Conservation (phyloP, 2,329 filamentous ascomycete species). For the Eurotiales sp. region DNA sequence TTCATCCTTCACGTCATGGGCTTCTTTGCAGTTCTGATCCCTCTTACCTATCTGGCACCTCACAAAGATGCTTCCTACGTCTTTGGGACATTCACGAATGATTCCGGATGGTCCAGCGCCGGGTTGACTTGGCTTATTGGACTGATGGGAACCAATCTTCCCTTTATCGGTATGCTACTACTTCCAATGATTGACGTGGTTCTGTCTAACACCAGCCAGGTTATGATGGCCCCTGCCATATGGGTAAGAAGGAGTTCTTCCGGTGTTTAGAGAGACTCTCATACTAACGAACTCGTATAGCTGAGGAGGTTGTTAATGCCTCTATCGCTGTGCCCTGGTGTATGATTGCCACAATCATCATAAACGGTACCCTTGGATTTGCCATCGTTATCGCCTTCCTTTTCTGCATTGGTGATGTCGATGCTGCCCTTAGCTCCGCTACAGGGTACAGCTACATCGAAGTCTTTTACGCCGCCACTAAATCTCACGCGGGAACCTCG, state of each 20-base stretch:
- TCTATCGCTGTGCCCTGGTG: conserved; percentile 31
- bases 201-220: not conserved
- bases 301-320: conserved; percentile 38
- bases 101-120: conserved; percentile 17
- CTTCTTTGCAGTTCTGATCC: conserved; percentile 47
- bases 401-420: conserved; percentile 32
- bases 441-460: conserved; percentile 37
- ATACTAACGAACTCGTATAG: conserved; percentile 19
- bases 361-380: conserved; percentile 35
- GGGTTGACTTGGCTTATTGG: conserved; percentile 21
- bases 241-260: not conserved
- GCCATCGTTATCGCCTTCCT: conserved; percentile 32
- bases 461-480: conserved; percentile 44
- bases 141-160: conserved; percentile 18
- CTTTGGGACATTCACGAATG: conserved; percentile 15
- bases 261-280: not conserved
- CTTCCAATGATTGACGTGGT: not conserved
- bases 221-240: conserved; percentile 5
- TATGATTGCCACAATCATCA: conserved; percentile 30
- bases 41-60: not conserved
- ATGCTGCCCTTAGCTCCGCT: conserved; percentile 26
- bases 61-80: conserved; percentile 18
- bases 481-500: conserved; percentile 31
- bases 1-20: conserved; percentile 51
- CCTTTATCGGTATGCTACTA: not conserved